phyloP scores from a whole-genome alignment of 1,139 yeast genomes.

The Geotrichum klebahnii region DNA sequence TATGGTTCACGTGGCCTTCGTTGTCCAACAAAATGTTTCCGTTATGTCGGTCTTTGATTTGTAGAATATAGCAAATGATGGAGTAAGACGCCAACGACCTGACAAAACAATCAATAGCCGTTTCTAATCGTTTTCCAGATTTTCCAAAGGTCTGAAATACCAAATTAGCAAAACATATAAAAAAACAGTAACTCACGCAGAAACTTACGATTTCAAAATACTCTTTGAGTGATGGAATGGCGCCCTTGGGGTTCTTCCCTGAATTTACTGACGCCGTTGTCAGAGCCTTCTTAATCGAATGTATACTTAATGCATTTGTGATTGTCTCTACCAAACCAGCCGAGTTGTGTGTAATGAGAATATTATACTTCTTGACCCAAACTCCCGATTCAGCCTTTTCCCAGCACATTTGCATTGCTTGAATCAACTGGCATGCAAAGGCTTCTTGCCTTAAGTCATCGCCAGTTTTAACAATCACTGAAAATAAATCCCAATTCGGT shows the following conservation, averaged over 20 bases:
- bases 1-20: conserved; percentile 92
- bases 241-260: conserved; percentile 65
- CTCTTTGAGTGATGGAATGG: conserved; percentile 66
- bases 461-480: conserved; percentile 94
- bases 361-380: conserved; percentile 93
- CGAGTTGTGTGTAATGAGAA: conserved; percentile 81
- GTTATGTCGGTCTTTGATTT: conserved; percentile 92
- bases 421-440: conserved; percentile 89
- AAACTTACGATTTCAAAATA: conserved; percentile 51
- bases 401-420: conserved; percentile 85
- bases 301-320: conserved; percentile 87
- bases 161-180: no score
- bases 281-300: conserved; percentile 86
- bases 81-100: conserved; percentile 85
- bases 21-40: conserved; percentile 92
- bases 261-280: conserved; percentile 66
- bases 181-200: no score
- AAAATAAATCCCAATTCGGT: conserved; percentile 89
- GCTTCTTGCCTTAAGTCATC: conserved; percentile 95
- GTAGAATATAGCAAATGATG: conserved; percentile 78
- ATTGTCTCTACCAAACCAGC: conserved; percentile 94
- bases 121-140: conserved; percentile 44
- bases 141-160: conserved; percentile 58
- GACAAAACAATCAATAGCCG: conserved; percentile 81
- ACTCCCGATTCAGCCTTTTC: conserved; percentile 57